Evolutionary conservation across 192 early-diverging fungal species (phyloP).

Genomic region (Geranomyces michiganensis): DNA sequence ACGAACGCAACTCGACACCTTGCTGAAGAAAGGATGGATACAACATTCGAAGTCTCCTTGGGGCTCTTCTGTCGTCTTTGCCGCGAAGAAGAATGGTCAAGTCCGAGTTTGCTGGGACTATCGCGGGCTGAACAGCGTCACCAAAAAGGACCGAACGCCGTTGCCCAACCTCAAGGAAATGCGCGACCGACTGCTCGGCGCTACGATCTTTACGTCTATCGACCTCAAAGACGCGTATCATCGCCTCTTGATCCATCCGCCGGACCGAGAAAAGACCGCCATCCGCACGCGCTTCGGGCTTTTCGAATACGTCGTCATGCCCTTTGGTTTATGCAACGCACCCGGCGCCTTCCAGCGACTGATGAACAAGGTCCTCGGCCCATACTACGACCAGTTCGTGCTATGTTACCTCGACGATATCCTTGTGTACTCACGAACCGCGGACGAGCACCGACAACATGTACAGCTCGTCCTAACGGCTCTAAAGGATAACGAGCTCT

Average conservation of each 20-base stretch:
- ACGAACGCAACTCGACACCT: not conserved
- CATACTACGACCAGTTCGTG: constrained; percentile 14
- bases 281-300: constrained; percentile 43
- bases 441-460: constrained; percentile 17
- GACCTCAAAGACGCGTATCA: constrained; percentile 26
- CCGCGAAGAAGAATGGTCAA: constrained; percentile 52
- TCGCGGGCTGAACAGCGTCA: constrained; percentile 52
- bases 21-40: constrained; percentile 20
- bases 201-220: not conserved
- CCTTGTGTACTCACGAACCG: constrained; percentile 45
- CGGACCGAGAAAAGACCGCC: constrained; percentile 36
- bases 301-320: constrained; percentile 62
- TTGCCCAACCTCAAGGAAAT: constrained; percentile 54
- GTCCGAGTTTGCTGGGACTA: constrained; percentile 57
- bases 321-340: constrained; percentile 66
- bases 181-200: constrained; percentile 31
- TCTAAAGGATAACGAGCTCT: constrained; percentile 32
- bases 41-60: constrained; percentile 15
- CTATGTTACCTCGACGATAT: constrained; percentile 49
- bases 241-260: constrained; percentile 22
- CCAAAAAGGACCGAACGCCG: constrained; percentile 51
- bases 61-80: constrained; percentile 35
- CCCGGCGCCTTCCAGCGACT: constrained; percentile 46
- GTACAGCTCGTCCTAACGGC: constrained; percentile 24
- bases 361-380: constrained; percentile 43